Evolutionary conservation across 1,284 basidiomycete species (phyloP).

Genomic region (Malassezia sympodialis): DNA sequence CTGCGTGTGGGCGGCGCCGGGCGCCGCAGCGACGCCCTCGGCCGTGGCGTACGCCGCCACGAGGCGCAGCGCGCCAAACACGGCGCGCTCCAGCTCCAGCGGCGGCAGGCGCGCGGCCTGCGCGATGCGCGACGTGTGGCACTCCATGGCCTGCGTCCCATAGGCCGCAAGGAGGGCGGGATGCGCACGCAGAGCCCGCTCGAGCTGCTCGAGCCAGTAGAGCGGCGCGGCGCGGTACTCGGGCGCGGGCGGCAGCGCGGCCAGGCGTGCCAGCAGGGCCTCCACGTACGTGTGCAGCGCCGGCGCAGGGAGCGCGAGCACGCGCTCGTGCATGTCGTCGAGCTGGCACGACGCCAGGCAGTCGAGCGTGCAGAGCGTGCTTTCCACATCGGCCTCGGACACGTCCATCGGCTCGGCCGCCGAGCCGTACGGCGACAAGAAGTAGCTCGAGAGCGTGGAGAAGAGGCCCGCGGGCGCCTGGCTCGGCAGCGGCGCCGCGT

Average conservation of each 20-base stretch:
- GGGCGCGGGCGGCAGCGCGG: background rate
- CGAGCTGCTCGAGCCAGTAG: conserved; percentile 88
- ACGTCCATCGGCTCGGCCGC: conserved; percentile 61
- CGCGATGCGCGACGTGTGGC: conserved; percentile 69
- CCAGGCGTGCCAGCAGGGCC: conserved; percentile 55
- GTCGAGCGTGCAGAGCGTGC: conserved; percentile 85
- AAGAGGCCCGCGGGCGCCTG: conserved; percentile 84
- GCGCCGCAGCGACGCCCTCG: conserved; percentile 3
- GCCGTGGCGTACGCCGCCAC: conserved; percentile 1
- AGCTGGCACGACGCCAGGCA: conserved; percentile 86
- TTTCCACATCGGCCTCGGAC: conserved; percentile 81
- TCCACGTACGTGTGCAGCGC: conserved; percentile 54
- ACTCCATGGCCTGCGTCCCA: conserved; percentile 87
- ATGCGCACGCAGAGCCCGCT: conserved; percentile 58
- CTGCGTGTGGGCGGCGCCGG: conserved; percentile 63
- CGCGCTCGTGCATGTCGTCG: conserved; percentile 85
- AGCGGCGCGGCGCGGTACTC: conserved; percentile 89
- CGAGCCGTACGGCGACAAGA: conserved; percentile 81
- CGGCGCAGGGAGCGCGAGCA: conserved; percentile 58
- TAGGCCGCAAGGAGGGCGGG: conserved; percentile 69
- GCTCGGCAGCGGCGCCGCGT: conserved; percentile 63
- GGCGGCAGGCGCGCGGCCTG: conserved; percentile 72
- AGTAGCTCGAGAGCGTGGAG: conserved; percentile 86
- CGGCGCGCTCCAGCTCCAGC: conserved; percentile 84
- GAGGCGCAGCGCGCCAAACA: conserved; percentile 54